Evolutionary conservation across 768 basidiomycete genomes (phyloP).

Genomic region (Pisolithus microcarpus): DNA sequence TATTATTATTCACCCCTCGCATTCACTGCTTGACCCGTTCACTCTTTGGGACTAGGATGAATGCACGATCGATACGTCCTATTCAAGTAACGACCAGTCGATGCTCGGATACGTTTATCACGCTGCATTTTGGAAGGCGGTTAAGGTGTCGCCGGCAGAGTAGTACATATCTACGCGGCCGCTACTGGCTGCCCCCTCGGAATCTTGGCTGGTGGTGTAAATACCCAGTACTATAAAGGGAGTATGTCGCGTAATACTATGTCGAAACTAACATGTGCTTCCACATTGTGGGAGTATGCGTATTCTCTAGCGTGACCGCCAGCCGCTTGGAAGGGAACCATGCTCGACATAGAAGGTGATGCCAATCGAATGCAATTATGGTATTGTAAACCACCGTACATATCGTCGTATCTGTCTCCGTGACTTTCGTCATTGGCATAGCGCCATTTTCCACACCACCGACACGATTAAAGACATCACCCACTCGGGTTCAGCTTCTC

Average conservation of each 20-base stretch:
- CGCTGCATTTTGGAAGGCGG: constrained; percentile 79
- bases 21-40: not conserved
- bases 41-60: constrained; percentile 56
- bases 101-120: constrained; percentile 86
- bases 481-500: constrained; percentile 11
- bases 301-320: no score
- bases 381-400: no score
- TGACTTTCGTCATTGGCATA: no score
- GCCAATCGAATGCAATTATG: no score
- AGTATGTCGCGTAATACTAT: no score
- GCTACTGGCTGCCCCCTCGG: not conserved
- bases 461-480: not conserved
- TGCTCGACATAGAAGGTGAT: no score
- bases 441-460: not conserved
- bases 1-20: not conserved
- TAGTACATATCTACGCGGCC: not conserved
- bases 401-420: no score
- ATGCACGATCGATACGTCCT: constrained; percentile 71
- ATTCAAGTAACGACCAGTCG: constrained; percentile 72
- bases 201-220: no score
- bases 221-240: no score
- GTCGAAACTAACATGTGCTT: no score
- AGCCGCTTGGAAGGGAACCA: no score
- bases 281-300: no score
- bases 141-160: constrained; percentile 22